Conservation (phyloP, 768 basidiomycete genomes). For the Tulasnella sp. region DNA sequence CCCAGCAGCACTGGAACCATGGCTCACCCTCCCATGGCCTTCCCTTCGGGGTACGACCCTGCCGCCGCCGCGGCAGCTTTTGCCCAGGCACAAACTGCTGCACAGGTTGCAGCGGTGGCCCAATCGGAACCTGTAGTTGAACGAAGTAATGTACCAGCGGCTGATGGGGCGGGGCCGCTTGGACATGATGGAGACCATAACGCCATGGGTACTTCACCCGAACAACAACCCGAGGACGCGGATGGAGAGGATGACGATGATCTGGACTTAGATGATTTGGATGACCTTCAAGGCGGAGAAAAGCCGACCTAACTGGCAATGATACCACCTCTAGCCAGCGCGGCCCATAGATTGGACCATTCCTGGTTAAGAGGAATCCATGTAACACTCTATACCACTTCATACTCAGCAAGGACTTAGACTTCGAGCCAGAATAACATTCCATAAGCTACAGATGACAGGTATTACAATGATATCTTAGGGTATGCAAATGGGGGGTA, state of each 20-base stretch:
- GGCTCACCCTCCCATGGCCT: slow-evolving; percentile 10
- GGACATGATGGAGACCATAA: not conserved
- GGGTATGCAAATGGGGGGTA: not conserved
- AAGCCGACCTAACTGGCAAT: not conserved
- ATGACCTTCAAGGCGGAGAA: not conserved
- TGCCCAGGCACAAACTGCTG: slow-evolving; percentile 14
- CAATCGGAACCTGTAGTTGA: slow-evolving; percentile 12
- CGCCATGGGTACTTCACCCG: not conserved
- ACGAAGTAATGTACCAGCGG: not conserved
- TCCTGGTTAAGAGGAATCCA: not conserved
- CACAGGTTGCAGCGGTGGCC: slow-evolving; percentile 7
- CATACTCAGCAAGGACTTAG: not conserved
- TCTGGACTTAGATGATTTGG: slow-evolving; percentile 1
- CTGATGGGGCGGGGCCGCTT: not conserved
- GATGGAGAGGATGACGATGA: slow-evolving; percentile 28
- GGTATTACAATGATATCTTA: not conserved
- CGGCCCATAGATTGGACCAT: too few species aligned
- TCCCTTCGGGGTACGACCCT: slow-evolving; percentile 7
- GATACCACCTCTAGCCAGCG: too few species aligned
- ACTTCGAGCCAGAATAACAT: not conserved
- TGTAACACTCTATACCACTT: not conserved
- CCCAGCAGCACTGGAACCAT: not conserved
- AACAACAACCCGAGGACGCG: slow-evolving; percentile 22
- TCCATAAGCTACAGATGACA: not conserved
- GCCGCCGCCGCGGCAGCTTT: slow-evolving; percentile 13